Conservation (phyloP, 345 rosid genomes). For the Kernera saxatilis region DNA sequence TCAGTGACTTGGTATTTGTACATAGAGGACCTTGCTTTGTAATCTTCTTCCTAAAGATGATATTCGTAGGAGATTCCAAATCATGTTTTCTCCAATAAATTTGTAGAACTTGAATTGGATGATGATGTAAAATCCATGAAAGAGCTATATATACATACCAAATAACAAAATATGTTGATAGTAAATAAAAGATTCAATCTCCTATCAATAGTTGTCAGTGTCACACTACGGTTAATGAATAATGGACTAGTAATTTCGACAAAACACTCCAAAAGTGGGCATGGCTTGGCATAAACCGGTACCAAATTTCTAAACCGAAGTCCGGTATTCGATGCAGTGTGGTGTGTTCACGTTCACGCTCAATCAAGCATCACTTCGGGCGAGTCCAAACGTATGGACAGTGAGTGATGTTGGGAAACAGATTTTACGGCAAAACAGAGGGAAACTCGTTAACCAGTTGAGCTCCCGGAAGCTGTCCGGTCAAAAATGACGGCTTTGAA, state of each 20-base stretch:
- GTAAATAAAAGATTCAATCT: background rate
- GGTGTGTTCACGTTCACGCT: background rate
- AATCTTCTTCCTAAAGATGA: background rate
- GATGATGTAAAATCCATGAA: background rate
- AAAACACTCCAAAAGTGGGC: no score
- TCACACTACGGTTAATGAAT: no score
- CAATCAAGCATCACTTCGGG: background rate
- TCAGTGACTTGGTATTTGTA: constrained; percentile 7
- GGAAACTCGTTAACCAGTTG: background rate
- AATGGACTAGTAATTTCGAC: no score
- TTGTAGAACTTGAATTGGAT: background rate
- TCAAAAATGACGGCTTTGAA: constrained; percentile 6
- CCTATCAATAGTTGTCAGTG: background rate
- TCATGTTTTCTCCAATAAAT: background rate
- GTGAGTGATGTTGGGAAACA: background rate
- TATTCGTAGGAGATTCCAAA: background rate
- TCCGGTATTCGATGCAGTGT: background rate
- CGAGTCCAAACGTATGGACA: constrained; percentile 1
- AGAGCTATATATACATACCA: no score
- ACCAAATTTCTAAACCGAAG: background rate
- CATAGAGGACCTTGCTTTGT: constrained; percentile 14
- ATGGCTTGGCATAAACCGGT: constrained; percentile 2
- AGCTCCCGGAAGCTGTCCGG: background rate
- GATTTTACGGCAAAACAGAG: background rate
- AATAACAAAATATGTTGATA: no score